Evolutionary conservation across 768 basidiomycete genomes (phyloP).

Genomic region (Lenzites betulinus): DNA sequence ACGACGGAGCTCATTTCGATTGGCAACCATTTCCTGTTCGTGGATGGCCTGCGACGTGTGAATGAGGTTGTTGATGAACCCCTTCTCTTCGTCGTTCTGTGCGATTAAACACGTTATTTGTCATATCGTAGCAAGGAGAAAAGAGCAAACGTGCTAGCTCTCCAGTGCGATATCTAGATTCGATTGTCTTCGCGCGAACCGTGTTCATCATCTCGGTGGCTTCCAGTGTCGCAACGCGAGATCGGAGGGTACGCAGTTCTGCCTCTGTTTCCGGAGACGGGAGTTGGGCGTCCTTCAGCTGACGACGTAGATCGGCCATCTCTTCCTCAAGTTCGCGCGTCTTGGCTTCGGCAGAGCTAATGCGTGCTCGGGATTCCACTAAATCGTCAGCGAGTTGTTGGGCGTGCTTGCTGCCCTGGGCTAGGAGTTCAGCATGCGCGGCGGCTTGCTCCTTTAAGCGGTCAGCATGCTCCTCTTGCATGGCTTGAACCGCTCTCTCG

Average conservation of each 20-base stretch:
- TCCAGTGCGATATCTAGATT: constrained; percentile 32
- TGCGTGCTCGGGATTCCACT: constrained; percentile 18
- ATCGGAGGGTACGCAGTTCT: constrained; percentile 28
- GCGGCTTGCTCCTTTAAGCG: constrained; percentile 20
- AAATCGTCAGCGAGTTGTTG: constrained; percentile 22
- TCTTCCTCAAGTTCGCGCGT: constrained; percentile 20
- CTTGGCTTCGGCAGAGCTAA: constrained; percentile 19
- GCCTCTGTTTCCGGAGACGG: constrained; percentile 24
- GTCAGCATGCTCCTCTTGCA: constrained; percentile 23
- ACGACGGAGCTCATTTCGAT: constrained; percentile 38
- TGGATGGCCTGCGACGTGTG: constrained; percentile 35
- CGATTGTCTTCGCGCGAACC: constrained; percentile 30
- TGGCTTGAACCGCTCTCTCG: constrained; percentile 2
- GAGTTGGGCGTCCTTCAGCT: constrained; percentile 23
- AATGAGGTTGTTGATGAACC: constrained; percentile 32
- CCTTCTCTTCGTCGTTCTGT: constrained; percentile 36
- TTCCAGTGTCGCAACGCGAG: constrained; percentile 26
- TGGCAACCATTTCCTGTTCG: constrained; percentile 36
- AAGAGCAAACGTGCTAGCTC: constrained; percentile 32
- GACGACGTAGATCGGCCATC: constrained; percentile 17
- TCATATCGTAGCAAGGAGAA: background rate
- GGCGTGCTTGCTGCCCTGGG: constrained; percentile 16
- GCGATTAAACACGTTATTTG: too few species aligned
- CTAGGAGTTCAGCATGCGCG: constrained; percentile 2
- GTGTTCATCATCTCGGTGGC: constrained; percentile 22